These are phyloP conservation scores for Trichoderma sp. DNA, from an alignment of 2,329 filamentous ascomycete species.

Conservation along the genomic window DNA sequence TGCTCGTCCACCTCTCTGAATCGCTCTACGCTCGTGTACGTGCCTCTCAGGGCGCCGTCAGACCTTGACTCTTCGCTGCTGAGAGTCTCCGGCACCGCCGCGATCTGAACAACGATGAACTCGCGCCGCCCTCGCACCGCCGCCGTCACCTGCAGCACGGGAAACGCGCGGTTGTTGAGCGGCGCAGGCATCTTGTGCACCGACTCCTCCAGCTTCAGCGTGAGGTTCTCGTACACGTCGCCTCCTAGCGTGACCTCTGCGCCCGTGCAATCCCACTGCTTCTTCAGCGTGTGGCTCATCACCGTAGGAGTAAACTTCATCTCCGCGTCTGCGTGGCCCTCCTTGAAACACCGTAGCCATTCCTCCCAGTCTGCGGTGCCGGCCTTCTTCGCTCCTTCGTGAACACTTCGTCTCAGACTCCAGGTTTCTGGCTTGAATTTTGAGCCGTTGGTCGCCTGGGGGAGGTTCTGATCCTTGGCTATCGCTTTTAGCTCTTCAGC, in stretches of 20 bases:
- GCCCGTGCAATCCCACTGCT: conserved; percentile 46
- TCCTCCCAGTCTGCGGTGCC: conserved; percentile 63
- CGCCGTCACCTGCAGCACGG: conserved; percentile 61
- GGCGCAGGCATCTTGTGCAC: conserved; percentile 60
- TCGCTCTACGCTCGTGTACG: conserved; percentile 65
- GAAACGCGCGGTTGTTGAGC: conserved; percentile 64
- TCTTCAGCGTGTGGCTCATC: conserved; percentile 35
- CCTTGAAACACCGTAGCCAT: conserved; percentile 59
- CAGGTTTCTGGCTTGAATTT: conserved; percentile 52
- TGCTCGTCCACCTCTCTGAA: conserved; percentile 43
- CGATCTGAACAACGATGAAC: conserved; percentile 58
- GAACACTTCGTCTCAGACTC: conserved; percentile 62
- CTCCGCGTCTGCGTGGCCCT: conserved; percentile 43
- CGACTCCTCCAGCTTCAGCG: conserved; percentile 60
- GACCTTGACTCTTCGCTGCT: conserved; percentile 26
- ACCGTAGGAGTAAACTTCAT: conserved; percentile 41
- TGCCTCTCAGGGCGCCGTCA: conserved; percentile 52
- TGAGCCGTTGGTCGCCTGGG: conserved; percentile 23
- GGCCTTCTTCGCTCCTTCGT: conserved; percentile 49
- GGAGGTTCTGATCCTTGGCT: conserved; percentile 35
- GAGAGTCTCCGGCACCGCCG: conserved; percentile 31
- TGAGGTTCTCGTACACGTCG: conserved; percentile 47
- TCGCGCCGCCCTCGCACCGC: conserved; percentile 42
- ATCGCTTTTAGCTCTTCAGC: conserved; percentile 43
- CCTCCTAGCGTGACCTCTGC: conserved; percentile 40